Conservation (phyloP, 768 basidiomycete species). For the Rickenella mellea region DNA sequence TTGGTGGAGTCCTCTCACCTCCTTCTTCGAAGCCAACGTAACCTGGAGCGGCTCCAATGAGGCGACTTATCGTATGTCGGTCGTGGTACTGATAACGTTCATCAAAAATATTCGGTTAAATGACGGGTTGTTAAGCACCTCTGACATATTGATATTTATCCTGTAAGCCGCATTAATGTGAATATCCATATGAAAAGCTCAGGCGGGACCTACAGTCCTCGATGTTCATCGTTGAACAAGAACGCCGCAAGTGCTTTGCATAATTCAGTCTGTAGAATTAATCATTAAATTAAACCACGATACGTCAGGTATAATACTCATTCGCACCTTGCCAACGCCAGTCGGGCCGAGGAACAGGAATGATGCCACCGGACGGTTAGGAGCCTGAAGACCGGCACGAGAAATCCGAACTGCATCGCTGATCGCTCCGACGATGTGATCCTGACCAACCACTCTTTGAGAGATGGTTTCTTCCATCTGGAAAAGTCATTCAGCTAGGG, state of each 20-base stretch:
- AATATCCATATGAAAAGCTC: neutral
- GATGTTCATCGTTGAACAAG: slow-evolving; percentile 82
- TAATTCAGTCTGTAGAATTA: slow-evolving; percentile 59
- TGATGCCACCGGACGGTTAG: slow-evolving; percentile 83
- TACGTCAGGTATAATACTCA: neutral
- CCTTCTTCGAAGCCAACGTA: slow-evolving; percentile 74
- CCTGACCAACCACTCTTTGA: slow-evolving; percentile 80
- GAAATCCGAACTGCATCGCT: slow-evolving; percentile 90
- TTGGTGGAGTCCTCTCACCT: slow-evolving; percentile 30
- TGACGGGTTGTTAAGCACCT: slow-evolving; percentile 23
- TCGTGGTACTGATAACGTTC: slow-evolving; percentile 63
- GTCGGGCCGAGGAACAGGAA: slow-evolving; percentile 89
- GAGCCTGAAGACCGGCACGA: slow-evolving; percentile 81
- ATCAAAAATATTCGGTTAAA: neutral
- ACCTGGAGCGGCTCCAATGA: slow-evolving; percentile 90
- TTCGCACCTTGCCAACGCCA: slow-evolving; percentile 68
- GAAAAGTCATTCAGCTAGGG: neutral
- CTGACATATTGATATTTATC: slow-evolving; percentile 94
- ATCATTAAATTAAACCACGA: slow-evolving; percentile 4
- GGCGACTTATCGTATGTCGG: slow-evolving; percentile 80
- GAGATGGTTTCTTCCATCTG: slow-evolving; percentile 83
- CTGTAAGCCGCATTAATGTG: slow-evolving; percentile 23
- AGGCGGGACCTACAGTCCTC: slow-evolving; percentile 57
- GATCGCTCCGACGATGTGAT: slow-evolving; percentile 77
- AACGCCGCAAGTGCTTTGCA: slow-evolving; percentile 84